Evolutionary conservation across 129 eudicot species (phyloP).

Genomic region (Ambrosia artemisiifolia): DNA sequence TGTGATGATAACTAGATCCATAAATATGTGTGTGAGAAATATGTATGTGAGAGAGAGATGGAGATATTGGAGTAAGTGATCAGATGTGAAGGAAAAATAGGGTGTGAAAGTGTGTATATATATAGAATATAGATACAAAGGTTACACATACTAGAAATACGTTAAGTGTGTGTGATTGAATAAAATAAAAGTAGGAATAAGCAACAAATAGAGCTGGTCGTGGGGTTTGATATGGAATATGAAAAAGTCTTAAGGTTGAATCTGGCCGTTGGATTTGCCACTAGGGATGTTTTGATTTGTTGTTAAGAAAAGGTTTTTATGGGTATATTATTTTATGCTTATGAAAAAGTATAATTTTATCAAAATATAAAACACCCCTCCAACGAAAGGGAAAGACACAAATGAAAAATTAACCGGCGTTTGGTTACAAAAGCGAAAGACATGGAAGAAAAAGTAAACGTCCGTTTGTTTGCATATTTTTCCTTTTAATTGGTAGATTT

Average conservation of each 20-base stretch:
- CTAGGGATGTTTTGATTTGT: slow-evolving; percentile 5
- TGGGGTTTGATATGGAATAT: slow-evolving; percentile 18
- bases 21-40: not conserved
- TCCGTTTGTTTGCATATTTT: not conserved
- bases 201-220: slow-evolving; percentile 22
- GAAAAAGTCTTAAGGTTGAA: slow-evolving; percentile 33
- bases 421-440: not conserved
- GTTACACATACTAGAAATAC: slow-evolving; percentile 30
- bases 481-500: too few relatives aligned
- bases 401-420: slow-evolving; percentile 1
- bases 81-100: slow-evolving; percentile 14
- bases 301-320: not conserved
- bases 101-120: slow-evolving; percentile 6
- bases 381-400: not conserved
- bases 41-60: not conserved
- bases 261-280: slow-evolving; percentile 25
- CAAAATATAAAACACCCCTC: not conserved
- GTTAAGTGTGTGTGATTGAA: slow-evolving; percentile 22
- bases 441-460: not conserved
- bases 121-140: slow-evolving; percentile 6
- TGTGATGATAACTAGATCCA: not conserved
- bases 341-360: not conserved
- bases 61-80: slow-evolving; percentile 1
- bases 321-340: not conserved
- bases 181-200: slow-evolving; percentile 31